These are phyloP conservation scores for Arabis alpina DNA, from an alignment of 345 rosid genomes.

Conservation along the genomic window DNA sequence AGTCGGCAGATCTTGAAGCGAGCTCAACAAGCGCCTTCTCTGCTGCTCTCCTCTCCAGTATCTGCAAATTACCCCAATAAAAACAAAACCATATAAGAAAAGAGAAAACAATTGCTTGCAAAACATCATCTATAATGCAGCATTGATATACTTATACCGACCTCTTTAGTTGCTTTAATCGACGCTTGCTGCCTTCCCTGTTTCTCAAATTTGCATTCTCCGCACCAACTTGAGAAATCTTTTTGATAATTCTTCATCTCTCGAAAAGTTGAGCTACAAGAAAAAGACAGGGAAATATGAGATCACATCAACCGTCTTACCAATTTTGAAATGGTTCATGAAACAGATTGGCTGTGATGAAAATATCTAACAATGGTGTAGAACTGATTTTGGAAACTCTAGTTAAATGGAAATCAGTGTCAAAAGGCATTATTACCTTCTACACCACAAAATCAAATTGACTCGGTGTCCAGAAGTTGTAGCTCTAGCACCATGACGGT, in stretches of 20 bases:
- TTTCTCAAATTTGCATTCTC: slow-evolving; percentile 69
- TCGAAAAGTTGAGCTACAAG: slow-evolving; percentile 70
- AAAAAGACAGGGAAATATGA: slow-evolving; percentile 2
- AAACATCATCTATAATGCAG: slow-evolving; percentile 10
- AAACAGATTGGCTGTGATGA: slow-evolving; percentile 9
- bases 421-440: slow-evolving; percentile 64
- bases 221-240: slow-evolving; percentile 90
- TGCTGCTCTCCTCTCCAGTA: slow-evolving; percentile 33
- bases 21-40: slow-evolving; percentile 37
- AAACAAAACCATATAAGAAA: slow-evolving; percentile 10
- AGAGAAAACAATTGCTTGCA: slow-evolving; percentile 14
- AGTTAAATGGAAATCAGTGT: not conserved
- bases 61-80: slow-evolving; percentile 21
- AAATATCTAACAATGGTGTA: not conserved
- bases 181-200: slow-evolving; percentile 59
- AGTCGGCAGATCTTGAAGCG: slow-evolving; percentile 36
- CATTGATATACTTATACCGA: slow-evolving; percentile 17
- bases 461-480: slow-evolving; percentile 75
- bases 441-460: slow-evolving; percentile 92
- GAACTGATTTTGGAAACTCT: not conserved
- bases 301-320: not conserved
- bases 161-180: slow-evolving; percentile 51
- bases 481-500: slow-evolving; percentile 98
- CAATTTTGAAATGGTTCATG: not conserved
- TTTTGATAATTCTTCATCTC: slow-evolving; percentile 86